Evolutionary conservation across 345 rosid species (phyloP).

Genomic region (Linum tenue): DNA sequence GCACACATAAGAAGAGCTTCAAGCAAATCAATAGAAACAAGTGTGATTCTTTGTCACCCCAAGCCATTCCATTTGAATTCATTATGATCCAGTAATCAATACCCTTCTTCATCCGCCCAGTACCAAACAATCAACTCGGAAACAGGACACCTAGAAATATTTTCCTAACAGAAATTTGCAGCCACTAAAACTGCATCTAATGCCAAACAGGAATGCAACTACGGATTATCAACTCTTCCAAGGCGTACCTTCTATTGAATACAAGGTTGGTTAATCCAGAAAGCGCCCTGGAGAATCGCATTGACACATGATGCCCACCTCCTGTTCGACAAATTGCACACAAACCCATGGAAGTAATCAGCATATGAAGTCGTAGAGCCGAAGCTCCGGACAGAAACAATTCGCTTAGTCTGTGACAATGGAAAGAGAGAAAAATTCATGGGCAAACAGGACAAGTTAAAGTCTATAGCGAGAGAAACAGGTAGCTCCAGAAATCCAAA

Average conservation of each 20-base stretch:
- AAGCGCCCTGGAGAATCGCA: conserved; percentile 54
- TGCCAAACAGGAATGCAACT: background rate
- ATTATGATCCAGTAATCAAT: background rate
- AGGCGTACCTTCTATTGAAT: conserved; percentile 60
- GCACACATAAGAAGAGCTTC: background rate
- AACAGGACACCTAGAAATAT: too few relatives aligned
- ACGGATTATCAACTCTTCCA: too few relatives aligned
- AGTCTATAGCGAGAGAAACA: background rate
- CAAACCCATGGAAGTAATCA: background rate
- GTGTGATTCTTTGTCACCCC: background rate
- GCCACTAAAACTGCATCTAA: background rate
- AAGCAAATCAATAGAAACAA: background rate
- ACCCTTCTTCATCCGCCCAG: background rate
- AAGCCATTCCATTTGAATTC: background rate
- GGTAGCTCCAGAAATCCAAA: background rate
- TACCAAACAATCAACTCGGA: background rate
- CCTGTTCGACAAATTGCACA: conserved; percentile 29
- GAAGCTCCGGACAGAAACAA: background rate
- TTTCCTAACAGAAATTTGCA: background rate
- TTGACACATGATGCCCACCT: conserved; percentile 36
- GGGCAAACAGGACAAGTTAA: background rate
- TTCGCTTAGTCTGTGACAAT: background rate
- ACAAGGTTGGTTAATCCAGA: conserved; percentile 57
- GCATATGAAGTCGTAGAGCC: background rate
- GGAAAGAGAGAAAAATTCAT: background rate